Evolutionary conservation across 2,329 filamentous ascomycete genomes (phyloP).

Genomic region (Cordyceps tenuipes): DNA sequence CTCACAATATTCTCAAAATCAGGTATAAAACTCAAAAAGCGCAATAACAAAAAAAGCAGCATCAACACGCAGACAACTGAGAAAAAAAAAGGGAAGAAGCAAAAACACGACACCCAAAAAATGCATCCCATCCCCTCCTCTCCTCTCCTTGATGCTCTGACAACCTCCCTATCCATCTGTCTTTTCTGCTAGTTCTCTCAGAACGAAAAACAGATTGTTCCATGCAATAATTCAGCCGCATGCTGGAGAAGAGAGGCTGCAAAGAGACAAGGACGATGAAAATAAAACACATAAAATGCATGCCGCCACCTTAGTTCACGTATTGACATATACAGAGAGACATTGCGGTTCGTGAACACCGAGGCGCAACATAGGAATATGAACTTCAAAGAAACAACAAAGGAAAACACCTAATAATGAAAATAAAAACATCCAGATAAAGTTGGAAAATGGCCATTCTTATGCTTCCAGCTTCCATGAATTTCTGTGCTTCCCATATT

Average conservation of each 20-base stretch:
- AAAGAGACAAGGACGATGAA: slow-evolving; percentile 6
- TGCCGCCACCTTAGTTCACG: background rate
- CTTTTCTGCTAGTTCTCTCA: slow-evolving; percentile 9
- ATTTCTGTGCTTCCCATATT: background rate
- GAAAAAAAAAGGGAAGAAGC: background rate
- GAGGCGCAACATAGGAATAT: slow-evolving; percentile 4
- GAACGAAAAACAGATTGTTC: background rate
- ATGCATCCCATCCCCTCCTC: slow-evolving; percentile 12
- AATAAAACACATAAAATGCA: slow-evolving; percentile 3
- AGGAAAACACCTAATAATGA: slow-evolving; percentile 8
- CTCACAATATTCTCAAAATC: slow-evolving; percentile 12
- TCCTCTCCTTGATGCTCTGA: background rate
- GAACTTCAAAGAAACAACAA: slow-evolving; percentile 6
- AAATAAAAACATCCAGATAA: background rate
- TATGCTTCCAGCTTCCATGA: background rate
- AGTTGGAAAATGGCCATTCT: slow-evolving; percentile 1
- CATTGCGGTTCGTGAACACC: background rate
- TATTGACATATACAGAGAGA: background rate
- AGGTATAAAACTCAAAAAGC: slow-evolving; percentile 1
- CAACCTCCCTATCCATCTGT: slow-evolving; percentile 11
- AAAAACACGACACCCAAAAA: background rate
- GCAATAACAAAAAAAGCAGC: slow-evolving; percentile 2
- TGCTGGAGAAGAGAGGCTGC: slow-evolving; percentile 1
- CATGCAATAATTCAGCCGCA: slow-evolving; percentile 1
- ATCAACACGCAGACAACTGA: background rate